Evolutionary conservation across 176 grass and related monocot species (phyloP), one percentile per base, ranked within the genome.

Genomic region (Thalia dealbata): DNA sequence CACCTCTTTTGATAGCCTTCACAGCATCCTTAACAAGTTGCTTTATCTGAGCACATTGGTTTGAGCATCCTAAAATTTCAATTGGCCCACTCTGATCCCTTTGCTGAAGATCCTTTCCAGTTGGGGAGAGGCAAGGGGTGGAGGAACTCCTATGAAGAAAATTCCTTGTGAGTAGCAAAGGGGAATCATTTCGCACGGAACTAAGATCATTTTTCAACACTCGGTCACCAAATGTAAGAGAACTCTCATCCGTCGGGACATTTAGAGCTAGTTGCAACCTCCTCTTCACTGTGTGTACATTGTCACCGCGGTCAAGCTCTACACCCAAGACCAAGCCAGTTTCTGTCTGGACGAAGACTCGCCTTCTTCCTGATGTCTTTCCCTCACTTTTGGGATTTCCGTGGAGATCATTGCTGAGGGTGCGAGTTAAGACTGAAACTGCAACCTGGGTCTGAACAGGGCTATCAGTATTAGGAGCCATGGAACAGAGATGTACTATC

Each of bases 201-300:
- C 82, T 91, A 50, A 91, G 89, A 79, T 91, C 89, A 85, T 91
- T 85, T 70, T 85, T 86, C 44, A 91, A 72, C 21, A 91, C 78
- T 70, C 12, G 74, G 24, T 91, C 89, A 69, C 89, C 85, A 60
- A 88, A 83, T 73, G 85, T 88, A 44, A 91, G 82, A 52, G 82
- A 91, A 52, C 80, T 88, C 80, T 83, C 85, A 52, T 91, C 89
- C 0, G 76, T 91, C 3, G 89, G 83, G 55, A 88, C 76, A 81
- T 91, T 88, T 19, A 91, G 85, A 50, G 75, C 89, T 12, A 85
- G 43, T 78, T 91, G 89, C 43, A 91, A 74, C 62, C 72, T 91
- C 67, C 83, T 85, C 73, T 91, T 91, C 70, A 91, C 89, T 1
- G 85, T 88, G 71, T 91, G 89, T 27, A 70, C 89, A 76, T 79